Evolutionary conservation across 1,284 basidiomycete genomes (phyloP), one percentile per base, ranked within the genome.

Genomic region (Apiotrichum gamsii): DNA sequence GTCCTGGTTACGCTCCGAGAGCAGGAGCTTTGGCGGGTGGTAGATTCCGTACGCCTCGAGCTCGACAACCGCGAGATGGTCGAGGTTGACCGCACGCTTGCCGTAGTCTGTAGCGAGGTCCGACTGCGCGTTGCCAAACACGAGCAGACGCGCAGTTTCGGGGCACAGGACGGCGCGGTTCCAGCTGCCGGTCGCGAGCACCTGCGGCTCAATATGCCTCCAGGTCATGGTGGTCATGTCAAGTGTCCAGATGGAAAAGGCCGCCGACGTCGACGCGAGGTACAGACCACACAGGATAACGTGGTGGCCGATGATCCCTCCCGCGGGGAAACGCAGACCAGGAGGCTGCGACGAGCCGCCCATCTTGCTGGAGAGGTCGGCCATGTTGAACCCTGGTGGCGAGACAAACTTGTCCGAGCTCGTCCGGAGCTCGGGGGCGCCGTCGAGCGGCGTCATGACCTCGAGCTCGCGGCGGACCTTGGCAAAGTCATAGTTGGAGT

Each of bases 11-110:
- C 87, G 85, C 75, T 85, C 81, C 0, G 79, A 76, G 18, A 86
- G 72, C 52, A 84, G 81, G 36, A 89, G 56, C 13, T 76, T 69
- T 0, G 90, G 90, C 0, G 89, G 86, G 56, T 86, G 85, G 65
- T 95, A 94, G 58, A 95, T 88, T 3, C 90, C 91, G 62, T 89
- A 93, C 0, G 90, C 85, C 72, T 95, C 91, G 30, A 95, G 76
- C 63, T 93, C 89, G 51, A 95, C 81, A 48, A 90, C 82, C 3
- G 88, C 88, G 46, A 94, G 80, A 62, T 96, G 86, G 55, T 90
- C 85, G 81, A 89, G 91, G 61, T 87, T 90, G 57, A 91, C 81
- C 5, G 93, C 78, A 19, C 89, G 83, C 38, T 86, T 82, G 65
- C 90, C 90, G 64, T 91, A 96, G 63, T 96, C 91, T 45, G 87